Conservation (phyloP, 805 yeast species). For the Zygoascus biomembranicola region DNA sequence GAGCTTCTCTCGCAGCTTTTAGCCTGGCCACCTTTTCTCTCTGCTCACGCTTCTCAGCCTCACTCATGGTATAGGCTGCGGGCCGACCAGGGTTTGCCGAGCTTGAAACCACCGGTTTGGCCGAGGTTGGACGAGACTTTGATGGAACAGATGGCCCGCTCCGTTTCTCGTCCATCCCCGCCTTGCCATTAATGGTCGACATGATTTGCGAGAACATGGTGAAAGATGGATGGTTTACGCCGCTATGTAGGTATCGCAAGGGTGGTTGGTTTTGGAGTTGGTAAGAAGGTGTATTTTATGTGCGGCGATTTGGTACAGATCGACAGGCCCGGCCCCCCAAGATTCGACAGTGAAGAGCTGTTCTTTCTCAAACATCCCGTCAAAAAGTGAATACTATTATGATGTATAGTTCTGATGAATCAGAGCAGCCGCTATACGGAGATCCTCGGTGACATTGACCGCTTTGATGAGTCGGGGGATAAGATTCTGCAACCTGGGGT, state of each 20-base stretch:
- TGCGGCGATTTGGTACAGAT: no score
- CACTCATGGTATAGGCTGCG: conserved; percentile 11
- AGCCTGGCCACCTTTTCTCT: conserved; percentile 19
- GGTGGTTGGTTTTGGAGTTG: no score
- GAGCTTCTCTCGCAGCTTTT: conserved; percentile 22
- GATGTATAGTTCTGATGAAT: background rate
- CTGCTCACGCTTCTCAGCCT: conserved; percentile 17
- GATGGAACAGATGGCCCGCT: background rate
- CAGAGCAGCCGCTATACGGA: background rate
- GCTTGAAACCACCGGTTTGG: background rate
- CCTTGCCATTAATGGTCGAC: conserved; percentile 15
- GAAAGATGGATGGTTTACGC: background rate
- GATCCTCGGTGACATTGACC: background rate
- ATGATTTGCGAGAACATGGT: conserved; percentile 24
- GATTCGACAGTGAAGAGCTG: no score
- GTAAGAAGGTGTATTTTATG: no score
- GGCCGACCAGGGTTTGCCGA: background rate
- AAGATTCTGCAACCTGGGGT: background rate
- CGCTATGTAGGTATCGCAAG: no score
- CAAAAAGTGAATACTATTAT: background rate
- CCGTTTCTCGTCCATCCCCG: background rate
- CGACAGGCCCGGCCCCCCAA: no score
- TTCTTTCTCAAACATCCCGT: no score
- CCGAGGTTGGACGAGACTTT: background rate
- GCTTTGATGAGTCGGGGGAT: background rate